These are phyloP conservation scores for Dictyostelium firmibasis DNA, from an alignment of 78 protist species.

Conservation along the genomic window DNA sequence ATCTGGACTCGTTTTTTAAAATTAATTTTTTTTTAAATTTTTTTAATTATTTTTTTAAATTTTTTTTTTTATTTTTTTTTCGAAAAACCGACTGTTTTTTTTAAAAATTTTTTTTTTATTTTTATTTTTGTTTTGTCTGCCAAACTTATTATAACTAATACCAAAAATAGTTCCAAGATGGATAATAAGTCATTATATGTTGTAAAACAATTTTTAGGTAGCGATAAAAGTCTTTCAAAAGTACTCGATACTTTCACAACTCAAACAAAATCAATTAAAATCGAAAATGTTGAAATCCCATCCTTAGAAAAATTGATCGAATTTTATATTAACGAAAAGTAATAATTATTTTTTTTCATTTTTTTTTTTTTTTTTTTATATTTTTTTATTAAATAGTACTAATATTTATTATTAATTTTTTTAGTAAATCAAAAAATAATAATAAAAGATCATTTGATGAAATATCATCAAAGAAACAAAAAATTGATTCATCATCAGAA, in stretches of 20 bases:
- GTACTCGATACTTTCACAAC: not conserved
- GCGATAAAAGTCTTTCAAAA: not conserved
- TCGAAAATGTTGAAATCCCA: not conserved
- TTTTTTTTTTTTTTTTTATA: too few relatives aligned
- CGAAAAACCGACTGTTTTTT: not conserved
- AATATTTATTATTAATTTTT: not conserved
- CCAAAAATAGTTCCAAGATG: not conserved
- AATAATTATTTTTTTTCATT: not conserved
- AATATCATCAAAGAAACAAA: not conserved
- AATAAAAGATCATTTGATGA: slow-evolving; percentile 17
- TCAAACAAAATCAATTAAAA: not conserved
- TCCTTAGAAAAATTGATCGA: slow-evolving; percentile 6
- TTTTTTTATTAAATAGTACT: too few relatives aligned
- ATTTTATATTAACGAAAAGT: slow-evolving; percentile 21
- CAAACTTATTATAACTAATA: not conserved
- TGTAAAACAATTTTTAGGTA: not conserved
- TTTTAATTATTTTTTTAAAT: not conserved
- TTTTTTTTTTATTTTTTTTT: not conserved
- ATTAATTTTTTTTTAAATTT: not conserved
- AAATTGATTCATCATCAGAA: not conserved
- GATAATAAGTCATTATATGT: not conserved
- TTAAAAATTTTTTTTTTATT: not conserved
- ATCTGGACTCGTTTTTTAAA: not conserved
- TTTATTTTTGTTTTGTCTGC: not conserved
- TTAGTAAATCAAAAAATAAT: not conserved